Evolutionary conservation across 2,329 filamentous ascomycete species (phyloP).

Genomic region (Claviceps capensis): DNA sequence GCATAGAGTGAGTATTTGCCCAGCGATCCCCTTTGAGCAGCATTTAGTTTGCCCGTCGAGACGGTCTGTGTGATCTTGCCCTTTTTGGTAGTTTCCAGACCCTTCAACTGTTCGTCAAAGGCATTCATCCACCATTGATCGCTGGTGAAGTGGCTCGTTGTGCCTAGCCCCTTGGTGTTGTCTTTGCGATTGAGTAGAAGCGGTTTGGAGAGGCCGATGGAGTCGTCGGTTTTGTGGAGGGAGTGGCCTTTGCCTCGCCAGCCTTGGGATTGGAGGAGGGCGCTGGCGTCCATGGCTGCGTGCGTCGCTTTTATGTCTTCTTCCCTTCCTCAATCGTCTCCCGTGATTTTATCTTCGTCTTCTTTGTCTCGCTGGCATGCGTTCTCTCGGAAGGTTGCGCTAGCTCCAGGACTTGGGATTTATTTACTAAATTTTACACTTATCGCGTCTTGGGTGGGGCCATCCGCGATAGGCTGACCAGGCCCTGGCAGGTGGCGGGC

Average conservation of each 20-base stretch:
- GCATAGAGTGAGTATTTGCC: constrained; percentile 59
- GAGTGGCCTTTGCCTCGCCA: constrained; percentile 85
- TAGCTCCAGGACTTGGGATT: no score
- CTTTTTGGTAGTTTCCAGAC: constrained; percentile 50
- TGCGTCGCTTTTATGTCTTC: background rate
- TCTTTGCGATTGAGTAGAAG: constrained; percentile 72
- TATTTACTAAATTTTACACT: no score
- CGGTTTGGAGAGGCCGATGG: constrained; percentile 67
- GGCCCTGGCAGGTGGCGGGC: no score
- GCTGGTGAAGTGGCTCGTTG: constrained; percentile 51
- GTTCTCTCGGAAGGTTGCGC: no score
- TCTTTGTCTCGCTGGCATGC: no score
- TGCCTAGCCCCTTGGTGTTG: constrained; percentile 68
- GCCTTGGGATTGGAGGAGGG: constrained; percentile 71
- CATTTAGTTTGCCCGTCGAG: constrained; percentile 39
- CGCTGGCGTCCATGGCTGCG: constrained; percentile 62
- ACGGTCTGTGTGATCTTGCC: constrained; percentile 44
- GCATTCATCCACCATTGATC: constrained; percentile 98
- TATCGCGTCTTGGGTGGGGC: no score
- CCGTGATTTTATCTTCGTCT: no score
- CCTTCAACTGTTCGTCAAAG: constrained; percentile 80
- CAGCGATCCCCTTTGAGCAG: constrained; percentile 37
- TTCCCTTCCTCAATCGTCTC: background rate
- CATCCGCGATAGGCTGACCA: no score
- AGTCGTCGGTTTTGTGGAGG: constrained; percentile 60